phyloP scores from a whole-genome alignment of 768 basidiomycete genomes.

The Gymnopilus junonius region DNA sequence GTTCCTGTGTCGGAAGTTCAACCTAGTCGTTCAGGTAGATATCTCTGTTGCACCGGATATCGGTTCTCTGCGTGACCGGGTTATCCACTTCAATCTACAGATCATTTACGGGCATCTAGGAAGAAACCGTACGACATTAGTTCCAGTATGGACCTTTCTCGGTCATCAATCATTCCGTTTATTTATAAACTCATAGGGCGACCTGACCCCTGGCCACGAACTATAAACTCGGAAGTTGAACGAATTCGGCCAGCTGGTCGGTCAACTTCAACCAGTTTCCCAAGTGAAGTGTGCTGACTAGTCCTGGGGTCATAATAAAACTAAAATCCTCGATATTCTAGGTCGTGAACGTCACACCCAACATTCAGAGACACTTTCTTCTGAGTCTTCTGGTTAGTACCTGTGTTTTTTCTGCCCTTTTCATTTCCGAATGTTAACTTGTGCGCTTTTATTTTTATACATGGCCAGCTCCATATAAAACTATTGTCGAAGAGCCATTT shows the following conservation, averaged over 20 bases:
- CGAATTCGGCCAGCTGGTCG: constrained; percentile 1
- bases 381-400: constrained; percentile 1
- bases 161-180: neutral
- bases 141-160: neutral
- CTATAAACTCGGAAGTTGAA: neutral
- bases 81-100: neutral
- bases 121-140: constrained; percentile 14
- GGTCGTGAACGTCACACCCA: neutral
- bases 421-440: neutral
- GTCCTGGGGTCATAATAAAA: neutral
- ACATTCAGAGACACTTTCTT: neutral
- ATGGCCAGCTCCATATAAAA: constrained; percentile 13
- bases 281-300: neutral
- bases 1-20: neutral
- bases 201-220: constrained; percentile 10
- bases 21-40: constrained; percentile 5
- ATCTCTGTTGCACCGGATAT: neutral
- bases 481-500: constrained; percentile 7
- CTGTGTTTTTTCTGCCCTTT: neutral
- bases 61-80: neutral
- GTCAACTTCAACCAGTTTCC: neutral
- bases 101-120: constrained; percentile 2
- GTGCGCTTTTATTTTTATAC: neutral
- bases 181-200: constrained; percentile 4
- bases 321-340: neutral